Conservation (phyloP, 208 protist species). For the Wallacemonas sp. region DNA sequence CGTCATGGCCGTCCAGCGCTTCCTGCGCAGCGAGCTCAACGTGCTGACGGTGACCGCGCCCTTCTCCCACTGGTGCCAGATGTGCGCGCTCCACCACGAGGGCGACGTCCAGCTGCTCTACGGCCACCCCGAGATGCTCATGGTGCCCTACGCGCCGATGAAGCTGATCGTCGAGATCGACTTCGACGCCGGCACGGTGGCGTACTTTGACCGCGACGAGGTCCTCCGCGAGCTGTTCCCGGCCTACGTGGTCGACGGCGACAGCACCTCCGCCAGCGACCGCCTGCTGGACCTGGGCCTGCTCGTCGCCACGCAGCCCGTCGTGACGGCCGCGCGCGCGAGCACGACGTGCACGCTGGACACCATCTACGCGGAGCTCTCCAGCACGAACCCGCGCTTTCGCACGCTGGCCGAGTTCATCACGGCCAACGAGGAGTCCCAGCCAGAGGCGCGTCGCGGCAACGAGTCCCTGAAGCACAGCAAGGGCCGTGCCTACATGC, state of each 20-base stretch:
- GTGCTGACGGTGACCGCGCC: constrained; percentile 77
- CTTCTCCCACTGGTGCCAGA: constrained; percentile 88
- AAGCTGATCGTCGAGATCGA: constrained; percentile 78
- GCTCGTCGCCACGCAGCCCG: constrained; percentile 69
- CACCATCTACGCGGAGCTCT: constrained; percentile 75
- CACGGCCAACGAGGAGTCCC: constrained; percentile 29
- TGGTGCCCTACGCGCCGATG: constrained; percentile 78
- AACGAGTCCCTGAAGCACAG: constrained; percentile 67
- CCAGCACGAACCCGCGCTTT: constrained; percentile 40
- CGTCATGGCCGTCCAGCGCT: constrained; percentile 75
- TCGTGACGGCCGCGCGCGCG: constrained; percentile 65
- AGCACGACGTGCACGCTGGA: constrained; percentile 41
- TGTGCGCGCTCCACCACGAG: constrained; percentile 81
- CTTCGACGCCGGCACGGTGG: constrained; percentile 45
- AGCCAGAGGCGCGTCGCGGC: constrained; percentile 28
- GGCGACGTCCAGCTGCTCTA: constrained; percentile 70
- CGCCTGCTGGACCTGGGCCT: constrained; percentile 81
- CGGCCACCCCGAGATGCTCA: constrained; percentile 79
- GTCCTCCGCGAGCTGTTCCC: constrained; percentile 75
- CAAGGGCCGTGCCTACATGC: constrained; percentile 78
- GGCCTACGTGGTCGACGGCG: constrained; percentile 44
- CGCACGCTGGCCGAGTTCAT: constrained; percentile 70
- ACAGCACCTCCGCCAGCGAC: constrained; percentile 61
- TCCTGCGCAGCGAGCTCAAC: constrained; percentile 61
- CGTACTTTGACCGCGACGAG: constrained; percentile 67